Conservation (phyloP, 306 rosid species). For the Arachis stenosperma region DNA sequence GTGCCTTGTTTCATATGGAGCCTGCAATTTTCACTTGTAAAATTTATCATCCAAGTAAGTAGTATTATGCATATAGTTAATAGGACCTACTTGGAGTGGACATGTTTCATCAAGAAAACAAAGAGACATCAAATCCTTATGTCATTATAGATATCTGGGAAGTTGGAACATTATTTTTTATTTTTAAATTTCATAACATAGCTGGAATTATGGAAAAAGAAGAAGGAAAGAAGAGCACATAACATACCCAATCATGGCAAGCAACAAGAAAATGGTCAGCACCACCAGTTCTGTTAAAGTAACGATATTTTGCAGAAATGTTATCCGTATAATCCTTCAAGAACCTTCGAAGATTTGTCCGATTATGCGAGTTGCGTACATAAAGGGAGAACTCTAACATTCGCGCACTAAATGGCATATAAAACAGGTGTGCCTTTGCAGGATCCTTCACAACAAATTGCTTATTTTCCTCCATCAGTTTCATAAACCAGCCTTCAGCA, state of each 20-base stretch:
- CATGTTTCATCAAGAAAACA: slow-evolving; percentile 21
- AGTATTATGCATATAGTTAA: neutral
- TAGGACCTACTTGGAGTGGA: slow-evolving; percentile 12
- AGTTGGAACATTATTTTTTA: neutral
- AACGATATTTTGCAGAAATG: slow-evolving; percentile 74
- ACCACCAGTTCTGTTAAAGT: slow-evolving; percentile 86
- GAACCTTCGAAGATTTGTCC: slow-evolving; percentile 79
- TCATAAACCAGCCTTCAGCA: slow-evolving; percentile 98
- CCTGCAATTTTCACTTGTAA: slow-evolving; percentile 50
- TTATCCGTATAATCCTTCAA: slow-evolving; percentile 74
- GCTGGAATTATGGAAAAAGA: slow-evolving; percentile 10
- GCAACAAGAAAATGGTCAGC: slow-evolving; percentile 98
- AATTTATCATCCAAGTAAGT: neutral
- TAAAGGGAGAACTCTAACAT: slow-evolving; percentile 74
- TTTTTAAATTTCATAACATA: slow-evolving; percentile 26
- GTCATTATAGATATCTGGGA: slow-evolving; percentile 16
- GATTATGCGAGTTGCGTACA: slow-evolving; percentile 86
- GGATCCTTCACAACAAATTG: slow-evolving; percentile 77
- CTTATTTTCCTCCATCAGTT: slow-evolving; percentile 83
- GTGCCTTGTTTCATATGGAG: slow-evolving; percentile 96
- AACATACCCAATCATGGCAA: slow-evolving; percentile 94
- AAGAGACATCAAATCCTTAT: slow-evolving; percentile 24
- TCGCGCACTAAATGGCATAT: slow-evolving; percentile 91
- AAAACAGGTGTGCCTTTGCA: slow-evolving; percentile 84
- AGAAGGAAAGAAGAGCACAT: neutral